Evolutionary conservation across 768 basidiomycete species (phyloP), one percentile per base, ranked within the genome.

Genomic region (Tylopilus rubrobrunneus): DNA sequence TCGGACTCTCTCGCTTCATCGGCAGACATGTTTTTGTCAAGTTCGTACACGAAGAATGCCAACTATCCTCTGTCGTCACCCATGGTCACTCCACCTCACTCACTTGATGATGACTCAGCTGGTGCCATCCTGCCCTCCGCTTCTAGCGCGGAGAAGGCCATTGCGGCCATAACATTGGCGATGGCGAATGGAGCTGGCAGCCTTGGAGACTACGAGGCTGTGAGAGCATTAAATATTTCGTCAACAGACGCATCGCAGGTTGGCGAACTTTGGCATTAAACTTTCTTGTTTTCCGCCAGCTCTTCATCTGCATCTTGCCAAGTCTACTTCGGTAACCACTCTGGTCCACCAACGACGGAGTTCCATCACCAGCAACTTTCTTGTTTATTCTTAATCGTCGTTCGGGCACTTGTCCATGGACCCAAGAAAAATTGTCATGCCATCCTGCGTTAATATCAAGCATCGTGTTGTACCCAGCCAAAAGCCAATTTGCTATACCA

Each of bases 161-260:
- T 85, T 47, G 82, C 82, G 17, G 82, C 81, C 17, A 73, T 85
- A 29, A 74, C 73, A 31, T 67, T 86, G 3, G 83, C 81, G 17
- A 76, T 86, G 71, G 84, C 84, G 12, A 85, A 79, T 55, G 85
- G 84, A 40, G 83, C 83, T 10, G 83, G 79, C 6, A 76, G 82
- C 27, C 63, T 86, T 37, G 76, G 75, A 49, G 84, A 86, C 61
- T 85, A 85, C 52, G 71, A 73, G 49, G 75, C 78, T 2, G 70
- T 81, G 34, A 74, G 73, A 52, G 68, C 70, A 31, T 59, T 74
- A 40, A 71, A 81, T 44, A 51, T 49, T 51, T 58, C 66, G 21
- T 56, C 59, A 21, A 56, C 53, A 54, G 77, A 79, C 46, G 75
- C 71, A 53, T 74, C 73, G 49, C 73, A 81, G 55, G 76, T 74